phyloP scores from a whole-genome alignment of 345 rosid species.

The Sisymbrium irio region DNA sequence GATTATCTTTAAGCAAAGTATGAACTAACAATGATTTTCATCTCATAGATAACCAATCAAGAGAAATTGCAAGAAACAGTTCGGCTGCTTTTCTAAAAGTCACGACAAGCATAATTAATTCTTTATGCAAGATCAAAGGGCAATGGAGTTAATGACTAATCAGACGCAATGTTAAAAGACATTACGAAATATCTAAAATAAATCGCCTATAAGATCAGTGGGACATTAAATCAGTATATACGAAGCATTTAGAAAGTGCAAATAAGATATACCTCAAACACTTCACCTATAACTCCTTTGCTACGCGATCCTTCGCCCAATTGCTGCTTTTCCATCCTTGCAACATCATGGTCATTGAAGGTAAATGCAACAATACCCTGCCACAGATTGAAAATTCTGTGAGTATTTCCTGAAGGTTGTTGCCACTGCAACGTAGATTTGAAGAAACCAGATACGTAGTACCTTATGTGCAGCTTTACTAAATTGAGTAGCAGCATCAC shows the following conservation, averaged over 20 bases:
- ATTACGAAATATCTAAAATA: background rate
- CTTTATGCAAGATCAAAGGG: slow-evolving; percentile 12
- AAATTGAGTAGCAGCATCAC: slow-evolving; percentile 96
- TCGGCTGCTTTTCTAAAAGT: too few species aligned
- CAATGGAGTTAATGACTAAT: background rate
- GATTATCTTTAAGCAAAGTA: background rate
- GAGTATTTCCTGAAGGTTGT: slow-evolving; percentile 13
- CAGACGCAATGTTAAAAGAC: background rate
- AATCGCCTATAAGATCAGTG: background rate
- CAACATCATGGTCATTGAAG: slow-evolving; percentile 83
- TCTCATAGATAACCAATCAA: slow-evolving; percentile 2
- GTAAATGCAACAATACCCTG: slow-evolving; percentile 96
- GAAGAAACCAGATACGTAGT: slow-evolving; percentile 25
- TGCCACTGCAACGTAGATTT: background rate
- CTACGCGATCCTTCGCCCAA: slow-evolving; percentile 71
- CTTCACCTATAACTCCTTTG: slow-evolving; percentile 90
- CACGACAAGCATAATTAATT: too few species aligned
- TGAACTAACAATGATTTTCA: slow-evolving; percentile 2
- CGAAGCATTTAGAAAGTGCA: background rate
- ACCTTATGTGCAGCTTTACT: slow-evolving; percentile 99
- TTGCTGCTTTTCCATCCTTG: slow-evolving; percentile 72
- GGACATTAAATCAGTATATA: background rate
- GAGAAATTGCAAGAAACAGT: background rate
- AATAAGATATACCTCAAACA: slow-evolving; percentile 68
- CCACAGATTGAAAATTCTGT: slow-evolving; percentile 21